These are phyloP conservation scores for Chaetomium sp. DNA, from an alignment of 2,329 filamentous ascomycete genomes.

Conservation along the genomic window DNA sequence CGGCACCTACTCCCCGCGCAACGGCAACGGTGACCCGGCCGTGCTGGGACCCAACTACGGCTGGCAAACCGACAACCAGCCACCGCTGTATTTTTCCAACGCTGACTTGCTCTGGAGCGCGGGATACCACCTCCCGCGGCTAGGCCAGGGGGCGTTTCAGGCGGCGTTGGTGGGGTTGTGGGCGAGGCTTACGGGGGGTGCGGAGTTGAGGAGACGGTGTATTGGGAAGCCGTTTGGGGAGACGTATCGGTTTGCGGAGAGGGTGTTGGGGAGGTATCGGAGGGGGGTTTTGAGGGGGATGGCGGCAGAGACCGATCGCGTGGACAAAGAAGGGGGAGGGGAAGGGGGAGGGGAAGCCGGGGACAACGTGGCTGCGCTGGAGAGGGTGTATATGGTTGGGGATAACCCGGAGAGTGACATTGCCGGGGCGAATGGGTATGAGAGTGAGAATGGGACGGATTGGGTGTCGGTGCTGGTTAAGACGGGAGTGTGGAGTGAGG, in stretches of 20 bases:
- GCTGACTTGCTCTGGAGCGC: slow-evolving; percentile 87
- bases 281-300: slow-evolving; percentile 36
- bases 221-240: slow-evolving; percentile 76
- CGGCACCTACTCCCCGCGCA: slow-evolving; percentile 70
- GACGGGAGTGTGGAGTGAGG: slow-evolving; percentile 29
- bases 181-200: slow-evolving; percentile 60
- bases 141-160: slow-evolving; percentile 88
- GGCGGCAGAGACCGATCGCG: slow-evolving; percentile 9
- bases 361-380: slow-evolving; percentile 40
- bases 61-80: slow-evolving; percentile 79
- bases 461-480: slow-evolving; percentile 29
- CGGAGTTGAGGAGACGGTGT: slow-evolving; percentile 52
- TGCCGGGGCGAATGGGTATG: slow-evolving; percentile 71
- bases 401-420: slow-evolving; percentile 90
- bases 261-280: slow-evolving; percentile 58
- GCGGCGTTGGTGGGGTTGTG: slow-evolving; percentile 76
- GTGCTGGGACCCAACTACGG: slow-evolving; percentile 48
- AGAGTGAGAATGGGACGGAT: slow-evolving; percentile 52
- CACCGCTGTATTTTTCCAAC: slow-evolving; percentile 80
- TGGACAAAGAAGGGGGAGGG: slow-evolving; percentile 20
- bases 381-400: slow-evolving; percentile 87
- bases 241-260: slow-evolving; percentile 82
- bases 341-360: not conserved
- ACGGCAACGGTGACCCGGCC: slow-evolving; percentile 45
- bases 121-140: slow-evolving; percentile 72